Evolutionary conservation across 306 rosid genomes (phyloP), one percentile per base, ranked within the genome.

Genomic region (Medicago arabica): DNA sequence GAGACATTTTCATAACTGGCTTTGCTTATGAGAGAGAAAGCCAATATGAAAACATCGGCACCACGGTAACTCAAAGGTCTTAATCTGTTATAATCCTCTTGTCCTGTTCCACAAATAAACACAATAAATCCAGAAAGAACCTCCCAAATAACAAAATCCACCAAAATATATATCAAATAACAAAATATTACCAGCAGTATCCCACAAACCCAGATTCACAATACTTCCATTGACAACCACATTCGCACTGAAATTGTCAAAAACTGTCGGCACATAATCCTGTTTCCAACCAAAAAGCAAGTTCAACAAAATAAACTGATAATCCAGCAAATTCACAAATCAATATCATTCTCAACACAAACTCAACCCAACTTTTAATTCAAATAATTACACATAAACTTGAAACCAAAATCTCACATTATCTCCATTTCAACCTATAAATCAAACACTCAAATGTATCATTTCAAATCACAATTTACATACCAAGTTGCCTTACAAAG

Each of bases 121-220:
- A 79, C 85, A 81, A 88, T 86, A 81, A 88, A 83, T 75, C 77
- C 82, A 21, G 31, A 58, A 71, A 59, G 64, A 75, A 73, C 41
- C 18, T 59, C 68, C 38, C 4, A 17, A 19, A 54, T 54, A 39
- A 55, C 6, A 38, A 3, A 72, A 8, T 62, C 19, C 18, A 50
- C 44, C 62, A 8, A 78, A 51, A 82, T 54, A 47, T 60, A 38
- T 63, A 67, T 9, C n/a, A 39, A 78, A 47, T 40, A 9, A 43
- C 14, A n/a, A 54, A 78, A 67, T 75, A 71, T 87, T 92, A 96
- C 99, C 98, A 50, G 99, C 98, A 81, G 99, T 96, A 75, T 96
- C 99, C 98, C 99, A 96, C 83, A 96, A 89, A 19, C 99, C 99
- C 85, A 96, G 89, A 79, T 96, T 96, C 57, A 96, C 99, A 80